Base-by-base conservation (phyloP, 345 rosid species). In the Cardamine resedifolia region DNA sequence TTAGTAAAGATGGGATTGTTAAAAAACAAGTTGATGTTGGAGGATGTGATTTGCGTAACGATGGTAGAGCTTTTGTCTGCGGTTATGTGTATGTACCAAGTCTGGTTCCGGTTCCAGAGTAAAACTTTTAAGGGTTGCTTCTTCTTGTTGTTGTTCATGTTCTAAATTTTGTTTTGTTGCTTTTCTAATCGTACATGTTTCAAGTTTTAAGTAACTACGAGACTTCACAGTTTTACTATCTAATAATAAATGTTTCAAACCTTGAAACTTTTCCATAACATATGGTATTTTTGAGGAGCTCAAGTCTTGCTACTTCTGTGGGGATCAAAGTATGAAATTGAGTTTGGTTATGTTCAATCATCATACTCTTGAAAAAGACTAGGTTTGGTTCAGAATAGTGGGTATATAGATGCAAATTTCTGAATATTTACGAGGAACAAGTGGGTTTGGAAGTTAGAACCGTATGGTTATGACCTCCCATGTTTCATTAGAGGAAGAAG, bases 101-200 rank as follows among this genome's bases (percentile, higher is more conserved):
- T 76, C 59, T 76, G 0, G 75, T 76, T 53, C 75, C 74, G 1
- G 65, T 69, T 55, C 66, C 70, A 0, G 59, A 69, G 36, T 76
- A 76, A n/a, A 7, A 51, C 77, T 21, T 43, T 47, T 52, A 7
- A 30, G 5, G 16, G 19, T 31, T 53, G n/a, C n/a, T n/a, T n/a
- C n/a, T 38, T 6, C 34, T 72, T 63, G 18, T 36, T 28, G 21
- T 63, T 28, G 14, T 48, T 52, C 15, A 3, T 64, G 38, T 72
- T 21, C 44, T 41, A 53, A 63, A 24, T 38, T 44, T 47, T 21
- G 18, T 21, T 41, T 43, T 39, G n/a, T 26, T 31, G 6, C 20
- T 21, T n/a, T 20, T 7, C 1, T 27, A n/a, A 16, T 16, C 9
- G 47, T 55, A 10, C 14, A 19, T 12, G 61, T 53, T 51, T 44